These are phyloP conservation scores for Aureobasidium sp. DNA, from an alignment of 2,329 filamentous ascomycete genomes.

Conservation along the genomic window DNA sequence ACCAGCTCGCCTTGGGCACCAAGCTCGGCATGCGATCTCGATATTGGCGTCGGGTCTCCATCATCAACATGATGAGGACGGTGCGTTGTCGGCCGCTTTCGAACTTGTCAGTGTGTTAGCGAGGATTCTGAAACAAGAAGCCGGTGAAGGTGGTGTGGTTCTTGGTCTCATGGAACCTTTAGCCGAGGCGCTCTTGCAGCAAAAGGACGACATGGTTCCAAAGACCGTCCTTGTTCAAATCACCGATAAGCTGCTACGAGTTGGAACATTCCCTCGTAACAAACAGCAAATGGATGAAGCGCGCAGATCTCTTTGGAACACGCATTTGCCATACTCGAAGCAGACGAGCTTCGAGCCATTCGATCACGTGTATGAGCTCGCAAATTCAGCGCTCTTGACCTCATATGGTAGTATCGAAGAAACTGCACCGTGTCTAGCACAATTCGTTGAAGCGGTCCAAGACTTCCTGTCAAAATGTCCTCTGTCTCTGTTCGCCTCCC, in stretches of 20 bases:
- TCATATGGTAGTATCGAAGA: slow-evolving; percentile 47
- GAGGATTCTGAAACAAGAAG: slow-evolving; percentile 7
- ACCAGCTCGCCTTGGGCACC: slow-evolving; percentile 8
- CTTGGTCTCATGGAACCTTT: slow-evolving; percentile 15
- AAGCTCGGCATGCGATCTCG: slow-evolving; percentile 7
- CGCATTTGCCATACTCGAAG: slow-evolving; percentile 28
- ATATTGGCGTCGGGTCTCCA: slow-evolving; percentile 8
- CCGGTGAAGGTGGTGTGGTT: slow-evolving; percentile 13
- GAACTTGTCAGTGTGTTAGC: neutral
- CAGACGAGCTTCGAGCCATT: slow-evolving; percentile 48
- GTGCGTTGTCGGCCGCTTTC: neutral
- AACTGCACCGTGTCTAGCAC: slow-evolving; percentile 35
- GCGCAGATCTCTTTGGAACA: slow-evolving; percentile 59
- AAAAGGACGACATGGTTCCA: neutral
- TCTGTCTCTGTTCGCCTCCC: slow-evolving; percentile 42
- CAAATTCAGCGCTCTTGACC: slow-evolving; percentile 44
- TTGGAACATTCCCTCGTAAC: slow-evolving; percentile 46
- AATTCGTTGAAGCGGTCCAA: slow-evolving; percentile 14
- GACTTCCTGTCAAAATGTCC: slow-evolving; percentile 32
- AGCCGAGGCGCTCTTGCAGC: slow-evolving; percentile 2
- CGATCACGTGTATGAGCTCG: slow-evolving; percentile 55
- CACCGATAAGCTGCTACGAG: slow-evolving; percentile 19
- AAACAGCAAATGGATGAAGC: slow-evolving; percentile 57
- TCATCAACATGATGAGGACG: neutral
- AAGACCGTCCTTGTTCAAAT: slow-evolving; percentile 14